Evolutionary conservation across 2,329 filamentous ascomycete species (phyloP), one percentile per base, ranked within the genome.

Genomic region (Beauveria sp.): DNA sequence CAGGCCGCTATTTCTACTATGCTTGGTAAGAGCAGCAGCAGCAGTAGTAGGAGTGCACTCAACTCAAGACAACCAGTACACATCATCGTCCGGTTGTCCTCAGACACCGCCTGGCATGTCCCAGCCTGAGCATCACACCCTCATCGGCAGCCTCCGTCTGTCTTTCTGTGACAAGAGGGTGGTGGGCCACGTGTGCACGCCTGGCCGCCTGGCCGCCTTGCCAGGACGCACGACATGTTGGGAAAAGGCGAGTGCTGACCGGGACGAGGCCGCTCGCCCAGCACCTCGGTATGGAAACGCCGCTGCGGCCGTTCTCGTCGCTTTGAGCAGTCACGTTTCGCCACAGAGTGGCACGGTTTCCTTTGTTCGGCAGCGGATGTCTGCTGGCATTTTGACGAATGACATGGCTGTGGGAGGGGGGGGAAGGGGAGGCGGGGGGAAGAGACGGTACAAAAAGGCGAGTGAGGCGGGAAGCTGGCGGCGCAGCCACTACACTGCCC

Each of bases 391-490:
- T 9, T 30, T 30, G 28, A 30, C 28, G 28, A 30, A 30, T 30
- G 9, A 30, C 28, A 30, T 30, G 28, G 28, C 28, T 9, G 28
- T 8, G 28, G 28, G 8, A 3, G 28, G 7, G 8, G 28, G 28
- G 28, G 7, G 22, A 22, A 9, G 28, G 7, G 7, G 2, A 30
- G 28, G 28, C 8, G 28, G 28, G 14, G 44, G 26, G 9, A n/a
- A n/a, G n/a, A 3, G 24, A 34, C 2, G 28, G 28, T 30, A 12
- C 43, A 48, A 48, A 26, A 8, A 7, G n/a, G 24, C 24, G 50
- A 57, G 43, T 57, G 55, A 57, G 55, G 55, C 55, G 54, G 55
- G 41, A 43, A 22, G 53, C 41, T 47, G 53, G 44, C 26, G 53
- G 53, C 41, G 41, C 26, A 34, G 41, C 41, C 26, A 47, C 41